Base-by-base conservation (phyloP, 2,329 filamentous ascomycete genomes). In the Ophiognomonia clavigignenti-juglandacearum region DNA sequence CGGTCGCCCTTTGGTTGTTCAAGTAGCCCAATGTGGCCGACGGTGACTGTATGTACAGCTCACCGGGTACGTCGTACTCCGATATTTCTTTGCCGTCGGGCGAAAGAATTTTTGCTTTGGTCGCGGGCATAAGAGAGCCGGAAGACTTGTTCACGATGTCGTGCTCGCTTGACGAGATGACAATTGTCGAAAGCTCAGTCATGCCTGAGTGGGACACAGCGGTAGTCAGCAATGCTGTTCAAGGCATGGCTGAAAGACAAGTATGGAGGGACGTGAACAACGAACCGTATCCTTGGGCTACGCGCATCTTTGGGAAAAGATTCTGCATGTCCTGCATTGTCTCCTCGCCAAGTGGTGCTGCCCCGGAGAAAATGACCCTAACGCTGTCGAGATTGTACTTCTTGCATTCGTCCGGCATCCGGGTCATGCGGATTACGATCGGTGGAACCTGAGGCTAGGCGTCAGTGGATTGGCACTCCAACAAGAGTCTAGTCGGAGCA, bases 1-100 rank as follows among this genome's bases (percentile, higher is more conserved):
- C 73, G 18, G 83, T 95, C 3, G 91, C 89, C 59, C 86, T 84
- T 37, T 86, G 82, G 59, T 96, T 95, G 67, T 95, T 86, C 44
- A 95, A 69, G 57, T 96, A 96, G 1, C 91, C 91, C 0, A 96
- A 66, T 0, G 86, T 82, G 1, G 95, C 79, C 1, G 83, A 83
- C 0, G 89, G 90, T 0, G 80, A 81, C 61, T 88, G 86, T 19
- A 95, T 78, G 16, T 88, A 74, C 13, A 96, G 75, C 64, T 96
- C 91, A 29, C 91, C 91, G 0, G 85, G 86, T 38, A 82, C 79
- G 52, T 92, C 70, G 55, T 68, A 63, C 19, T 60, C 75, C 0
- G 77, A 84, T 46, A 93, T 75, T 59, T 93, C 87, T 6, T 72
- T 70, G 1, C 86, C 87, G 50, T 91, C 84, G 1, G 72, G 63